A percentile compares a stretch with the other conserved stretches of the same genome.
Evolutionary conservation across 495 filamentous ascomycete genomes (phyloP).

Genomic region (Tetracladium marchalianum): DNA sequence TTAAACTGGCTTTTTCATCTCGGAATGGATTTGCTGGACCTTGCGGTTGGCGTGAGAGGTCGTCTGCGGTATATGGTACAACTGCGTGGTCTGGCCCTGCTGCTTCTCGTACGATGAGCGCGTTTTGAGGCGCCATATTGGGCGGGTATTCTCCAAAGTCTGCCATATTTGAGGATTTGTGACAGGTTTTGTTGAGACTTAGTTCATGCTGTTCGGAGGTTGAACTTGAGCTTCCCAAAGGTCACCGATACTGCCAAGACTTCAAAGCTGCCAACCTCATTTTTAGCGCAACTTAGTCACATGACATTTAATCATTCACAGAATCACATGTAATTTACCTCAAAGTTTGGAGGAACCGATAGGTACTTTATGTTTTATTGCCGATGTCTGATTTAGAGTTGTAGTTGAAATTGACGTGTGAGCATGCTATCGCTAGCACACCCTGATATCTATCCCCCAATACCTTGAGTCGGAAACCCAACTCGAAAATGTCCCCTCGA

Average conservation of each 20-base stretch:
- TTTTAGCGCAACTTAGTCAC: neutral
- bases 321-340: neutral
- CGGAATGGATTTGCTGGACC: conserved; percentile 80
- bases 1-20: conserved; percentile 47
- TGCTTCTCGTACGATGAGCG: conserved; percentile 41
- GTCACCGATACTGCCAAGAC: neutral
- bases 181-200: conserved; percentile 10
- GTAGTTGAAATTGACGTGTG: neutral
- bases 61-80: conserved; percentile 55
- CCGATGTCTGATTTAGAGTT: too few species aligned
- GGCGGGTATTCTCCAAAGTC: conserved; percentile 47
- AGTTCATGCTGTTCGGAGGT: neutral
- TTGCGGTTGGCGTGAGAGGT: conserved; percentile 55
- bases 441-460: conserved; percentile 18
- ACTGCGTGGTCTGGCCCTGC: conserved; percentile 42
- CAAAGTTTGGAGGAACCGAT: neutral
- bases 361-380: too few species aligned
- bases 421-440: conserved; percentile 11
- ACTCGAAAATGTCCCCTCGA: conserved; percentile 5
- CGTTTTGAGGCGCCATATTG: conserved; percentile 45
- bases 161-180: conserved; percentile 33
- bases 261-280: conserved; percentile 2
- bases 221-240: neutral
- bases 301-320: neutral
- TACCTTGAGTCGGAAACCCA: conserved; percentile 7